These are phyloP conservation scores for Candida sanyaensis DNA, from an alignment of 1,139 yeast species.

Conservation along the genomic window DNA sequence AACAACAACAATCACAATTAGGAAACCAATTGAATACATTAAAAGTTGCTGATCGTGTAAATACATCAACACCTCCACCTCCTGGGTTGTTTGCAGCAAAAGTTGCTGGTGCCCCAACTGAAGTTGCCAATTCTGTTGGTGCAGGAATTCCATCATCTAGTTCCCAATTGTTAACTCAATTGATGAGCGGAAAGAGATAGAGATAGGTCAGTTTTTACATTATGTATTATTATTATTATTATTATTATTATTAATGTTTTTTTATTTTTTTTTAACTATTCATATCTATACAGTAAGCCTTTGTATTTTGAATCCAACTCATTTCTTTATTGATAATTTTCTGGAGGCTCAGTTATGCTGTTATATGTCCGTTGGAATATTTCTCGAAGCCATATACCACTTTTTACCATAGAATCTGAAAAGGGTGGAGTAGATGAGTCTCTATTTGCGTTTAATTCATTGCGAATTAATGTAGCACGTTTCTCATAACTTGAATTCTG, in stretches of 20 bases:
- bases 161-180: constrained; percentile 67
- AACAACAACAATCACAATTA: constrained; percentile 13
- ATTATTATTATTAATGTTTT: background rate
- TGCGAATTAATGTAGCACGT: constrained; percentile 10
- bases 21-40: constrained; percentile 29
- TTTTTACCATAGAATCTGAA: constrained; percentile 14
- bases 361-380: constrained; percentile 19
- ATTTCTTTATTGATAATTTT: constrained; percentile 13
- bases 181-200: constrained; percentile 66
- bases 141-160: constrained; percentile 43
- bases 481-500: constrained; percentile 10
- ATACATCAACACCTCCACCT: constrained; percentile 46
- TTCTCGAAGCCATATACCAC: constrained; percentile 19
- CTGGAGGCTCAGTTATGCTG: constrained; percentile 17
- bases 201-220: background rate
- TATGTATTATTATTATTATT: background rate
- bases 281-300: background rate
- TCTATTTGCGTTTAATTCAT: constrained; percentile 6
- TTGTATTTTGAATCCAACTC: too few relatives aligned
- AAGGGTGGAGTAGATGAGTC: background rate
- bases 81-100: constrained; percentile 39
- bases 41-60: constrained; percentile 34
- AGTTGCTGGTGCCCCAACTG: constrained; percentile 12
- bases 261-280: background rate
- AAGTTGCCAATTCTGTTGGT: constrained; percentile 11